phyloP scores from a whole-genome alignment of 495 filamentous ascomycete genomes.

The Podospora australis region DNA sequence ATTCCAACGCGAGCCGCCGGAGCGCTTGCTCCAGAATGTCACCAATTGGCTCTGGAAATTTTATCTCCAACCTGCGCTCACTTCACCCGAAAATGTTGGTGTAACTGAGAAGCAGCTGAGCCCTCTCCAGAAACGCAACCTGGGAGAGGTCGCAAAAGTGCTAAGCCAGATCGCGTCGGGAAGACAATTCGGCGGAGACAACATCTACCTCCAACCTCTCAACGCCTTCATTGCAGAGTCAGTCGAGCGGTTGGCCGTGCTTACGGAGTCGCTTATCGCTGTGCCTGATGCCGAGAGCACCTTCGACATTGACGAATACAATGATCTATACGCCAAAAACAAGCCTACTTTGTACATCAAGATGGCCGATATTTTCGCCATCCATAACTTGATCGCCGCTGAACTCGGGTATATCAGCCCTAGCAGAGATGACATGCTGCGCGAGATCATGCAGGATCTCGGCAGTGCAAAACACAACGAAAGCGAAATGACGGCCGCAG shows the following conservation, averaged over 20 bases:
- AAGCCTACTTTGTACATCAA: slow-evolving; percentile 98
- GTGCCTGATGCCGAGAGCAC: slow-evolving; percentile 80
- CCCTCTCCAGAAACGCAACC: slow-evolving; percentile 87
- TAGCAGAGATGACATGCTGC: slow-evolving; percentile 76
- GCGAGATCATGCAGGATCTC: slow-evolving; percentile 85
- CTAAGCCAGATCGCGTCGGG: slow-evolving; percentile 80
- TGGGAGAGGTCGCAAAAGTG: slow-evolving; percentile 86
- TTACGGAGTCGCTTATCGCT: slow-evolving; percentile 66
- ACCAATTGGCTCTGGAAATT: slow-evolving; percentile 88
- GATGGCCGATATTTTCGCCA: slow-evolving; percentile 93
- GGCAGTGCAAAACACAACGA: slow-evolving; percentile 95
- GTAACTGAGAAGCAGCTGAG: slow-evolving; percentile 81
- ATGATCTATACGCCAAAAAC: slow-evolving; percentile 90
- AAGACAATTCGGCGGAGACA: slow-evolving; percentile 83
- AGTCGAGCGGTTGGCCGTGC: slow-evolving; percentile 69
- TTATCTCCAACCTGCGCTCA: slow-evolving; percentile 84
- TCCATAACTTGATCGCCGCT: slow-evolving; percentile 78
- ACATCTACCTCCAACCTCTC: slow-evolving; percentile 90
- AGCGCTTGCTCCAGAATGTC: slow-evolving; percentile 73
- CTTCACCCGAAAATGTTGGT: slow-evolving; percentile 81
- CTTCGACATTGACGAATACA: slow-evolving; percentile 98
- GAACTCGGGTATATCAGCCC: slow-evolving; percentile 73
- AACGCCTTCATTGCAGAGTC: slow-evolving; percentile 86
- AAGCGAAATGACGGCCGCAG: slow-evolving; percentile 79
- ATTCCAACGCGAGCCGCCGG: slow-evolving; percentile 73